Evolutionary conservation across 1,284 basidiomycete genomes (phyloP).

Genomic region (Caloboletus inedulis): DNA sequence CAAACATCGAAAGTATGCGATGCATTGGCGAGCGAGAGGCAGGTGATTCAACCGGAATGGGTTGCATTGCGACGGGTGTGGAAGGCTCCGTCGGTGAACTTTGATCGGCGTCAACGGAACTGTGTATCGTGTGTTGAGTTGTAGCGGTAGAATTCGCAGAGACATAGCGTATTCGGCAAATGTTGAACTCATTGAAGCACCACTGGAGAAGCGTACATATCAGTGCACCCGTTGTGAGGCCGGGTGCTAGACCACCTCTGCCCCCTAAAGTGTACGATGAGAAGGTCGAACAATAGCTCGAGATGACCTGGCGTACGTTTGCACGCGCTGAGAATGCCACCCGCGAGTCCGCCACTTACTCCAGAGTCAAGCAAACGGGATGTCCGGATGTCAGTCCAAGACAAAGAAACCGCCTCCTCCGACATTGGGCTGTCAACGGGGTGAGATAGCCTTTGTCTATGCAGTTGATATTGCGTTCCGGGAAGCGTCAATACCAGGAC

Average conservation of each 20-base stretch:
- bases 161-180: constrained; percentile 55
- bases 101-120: background rate
- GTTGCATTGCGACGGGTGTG: constrained; percentile 5
- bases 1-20: constrained; percentile 43
- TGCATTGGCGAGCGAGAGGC: constrained; percentile 23
- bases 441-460: constrained; percentile 35
- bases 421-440: constrained; percentile 2
- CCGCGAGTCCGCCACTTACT: constrained; percentile 61
- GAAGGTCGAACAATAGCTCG: background rate
- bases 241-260: constrained; percentile 43
- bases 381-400: constrained; percentile 53
- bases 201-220: constrained; percentile 59
- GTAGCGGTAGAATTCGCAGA: constrained; percentile 28
- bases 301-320: constrained; percentile 36
- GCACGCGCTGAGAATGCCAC: constrained; percentile 48
- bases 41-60: constrained; percentile 2
- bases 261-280: constrained; percentile 37
- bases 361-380: constrained; percentile 60
- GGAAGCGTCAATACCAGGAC: constrained; percentile 36
- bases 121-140: background rate
- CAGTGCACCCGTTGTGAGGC: constrained; percentile 51
- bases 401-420: constrained; percentile 17
- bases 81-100: background rate
- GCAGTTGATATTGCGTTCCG: constrained; percentile 35
- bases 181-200: constrained; percentile 59